Percentiles rank a stretch among this genome's conserved stretches.
Conservation (phyloP, 2,329 filamentous ascomycete species). For the Botrytis squamosa region DNA sequence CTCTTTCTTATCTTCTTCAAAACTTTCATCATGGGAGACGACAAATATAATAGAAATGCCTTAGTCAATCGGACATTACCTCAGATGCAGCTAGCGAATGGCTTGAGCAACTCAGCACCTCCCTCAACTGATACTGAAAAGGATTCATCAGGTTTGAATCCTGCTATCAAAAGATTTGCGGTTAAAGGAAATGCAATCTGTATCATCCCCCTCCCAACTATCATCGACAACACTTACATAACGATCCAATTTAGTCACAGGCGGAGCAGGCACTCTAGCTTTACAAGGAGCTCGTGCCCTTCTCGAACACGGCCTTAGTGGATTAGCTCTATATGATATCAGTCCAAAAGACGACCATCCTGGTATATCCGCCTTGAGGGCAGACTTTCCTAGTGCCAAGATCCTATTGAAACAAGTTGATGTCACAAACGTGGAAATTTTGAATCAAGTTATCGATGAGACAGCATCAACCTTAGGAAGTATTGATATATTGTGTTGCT, state of each 20-base stretch:
- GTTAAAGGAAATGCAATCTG: conserved; percentile 21
- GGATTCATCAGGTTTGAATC: background rate
- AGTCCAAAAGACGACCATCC: conserved; percentile 45
- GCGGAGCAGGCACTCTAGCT: conserved; percentile 64
- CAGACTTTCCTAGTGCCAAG: conserved; percentile 53
- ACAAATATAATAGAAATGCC: conserved; percentile 10
- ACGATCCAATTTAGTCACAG: conserved; percentile 49
- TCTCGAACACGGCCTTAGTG: conserved; percentile 64
- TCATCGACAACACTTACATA: background rate
- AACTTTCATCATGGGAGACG: conserved; percentile 7
- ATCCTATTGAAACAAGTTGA: conserved; percentile 56
- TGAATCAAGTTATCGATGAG: conserved; percentile 46
- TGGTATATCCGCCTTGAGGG: conserved; percentile 47
- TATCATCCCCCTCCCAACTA: background rate
- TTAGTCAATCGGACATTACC: conserved; percentile 15
- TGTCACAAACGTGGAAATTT: conserved; percentile 53
- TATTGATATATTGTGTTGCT: conserved; percentile 53
- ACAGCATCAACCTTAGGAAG: conserved; percentile 47
- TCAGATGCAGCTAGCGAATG: conserved; percentile 16
- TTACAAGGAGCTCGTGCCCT: conserved; percentile 58
- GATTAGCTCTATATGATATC: conserved; percentile 59
- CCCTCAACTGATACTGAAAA: background rate
- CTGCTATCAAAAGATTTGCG: conserved; percentile 10
- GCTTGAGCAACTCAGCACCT: background rate
- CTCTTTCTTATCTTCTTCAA: background rate